Base-by-base conservation (phyloP, 768 basidiomycete species). In the Rhizopogon roseolus region DNA sequence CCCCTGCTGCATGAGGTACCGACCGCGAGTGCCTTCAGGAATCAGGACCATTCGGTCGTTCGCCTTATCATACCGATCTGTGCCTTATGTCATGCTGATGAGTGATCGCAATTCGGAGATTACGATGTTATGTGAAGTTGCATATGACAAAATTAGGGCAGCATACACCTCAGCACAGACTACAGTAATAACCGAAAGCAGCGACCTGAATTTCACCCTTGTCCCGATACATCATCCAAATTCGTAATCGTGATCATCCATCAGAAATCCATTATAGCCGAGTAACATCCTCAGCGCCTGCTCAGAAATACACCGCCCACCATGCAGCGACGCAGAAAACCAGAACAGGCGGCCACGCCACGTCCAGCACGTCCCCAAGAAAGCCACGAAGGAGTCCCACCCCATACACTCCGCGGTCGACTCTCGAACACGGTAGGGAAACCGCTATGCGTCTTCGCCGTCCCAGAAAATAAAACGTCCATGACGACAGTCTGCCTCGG, bases 341-440 rank as follows among this genome's bases (percentile, higher is more conserved):
- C 27, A 62, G 38, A 2, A 74, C 44, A 10, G 74, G 69, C 54
- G 62, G 64, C 74, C 74, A 76, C 34, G 71, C 73, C 13, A 72
- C 68, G 8, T 51, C 60, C n/a, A 63, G 50, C 14, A 70, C 60
- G 37, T 76, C 74, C 36, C 52, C 52, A 16, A 61, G 7, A 22
- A 64, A 66, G 14, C 71, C 75, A 9, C 59, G 57, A 40, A 74
- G 13, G 11, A 68, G 27, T 2, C 70, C 66, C 34, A 36, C 64
- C 44, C 64, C 58, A 19, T 55, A 63, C 51, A 41, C 5, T 43
- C 22, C 17, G 38, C 22, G 60, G 27, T 59, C 53, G 14, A 16
- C 10, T 51, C 45, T 60, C 36, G 22, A 44, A 49, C 57, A 59
- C 5, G 42, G 64, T 43, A 60, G 62, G 19, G 56, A 55, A 27